phyloP scores from a whole-genome alignment of 192 early-diverging fungal genomes.

The Linnemannia exigua region DNA sequence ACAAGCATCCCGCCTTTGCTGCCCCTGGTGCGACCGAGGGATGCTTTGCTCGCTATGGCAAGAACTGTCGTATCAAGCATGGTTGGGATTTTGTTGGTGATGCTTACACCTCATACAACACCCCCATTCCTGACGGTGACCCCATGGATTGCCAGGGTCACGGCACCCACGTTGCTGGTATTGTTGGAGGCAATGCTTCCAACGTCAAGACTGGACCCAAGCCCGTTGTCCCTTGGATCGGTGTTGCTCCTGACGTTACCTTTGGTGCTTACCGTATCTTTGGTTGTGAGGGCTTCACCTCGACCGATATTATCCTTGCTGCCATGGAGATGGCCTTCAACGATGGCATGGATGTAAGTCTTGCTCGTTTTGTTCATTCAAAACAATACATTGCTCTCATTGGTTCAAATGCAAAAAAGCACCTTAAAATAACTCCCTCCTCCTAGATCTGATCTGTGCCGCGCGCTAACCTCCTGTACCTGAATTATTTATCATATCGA shows the following conservation, averaged over 20 bases:
- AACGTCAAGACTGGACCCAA: conserved; percentile 35
- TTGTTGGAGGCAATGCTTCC: conserved; percentile 76
- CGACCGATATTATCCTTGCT: conserved; percentile 79
- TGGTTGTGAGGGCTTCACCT: conserved; percentile 76
- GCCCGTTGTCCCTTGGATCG: conserved; percentile 63
- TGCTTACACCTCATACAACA: conserved; percentile 18
- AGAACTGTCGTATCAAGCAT: conserved; percentile 66
- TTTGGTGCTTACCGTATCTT: conserved; percentile 87
- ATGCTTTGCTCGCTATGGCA: conserved; percentile 71
- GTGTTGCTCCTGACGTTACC: conserved; percentile 87
- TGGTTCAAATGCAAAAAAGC: background rate
- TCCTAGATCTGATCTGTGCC: background rate
- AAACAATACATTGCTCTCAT: no score
- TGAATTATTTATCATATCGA: no score
- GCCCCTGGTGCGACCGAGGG: conserved; percentile 22
- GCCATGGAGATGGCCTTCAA: conserved; percentile 80
- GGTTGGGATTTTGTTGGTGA: conserved; percentile 78
- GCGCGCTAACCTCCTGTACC: no score
- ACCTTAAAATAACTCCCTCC: background rate
- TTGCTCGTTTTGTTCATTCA: background rate
- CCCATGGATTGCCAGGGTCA: conserved; percentile 76
- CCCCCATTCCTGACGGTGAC: conserved; percentile 58
- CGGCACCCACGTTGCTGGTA: conserved; percentile 77
- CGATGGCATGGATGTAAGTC: conserved; percentile 76
- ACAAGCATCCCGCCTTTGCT: conserved; percentile 74